Percentiles rank a stretch among this genome's conserved stretches.
phyloP scores from a whole-genome alignment of 164 flowering plant species.

The Annona squamosa region DNA sequence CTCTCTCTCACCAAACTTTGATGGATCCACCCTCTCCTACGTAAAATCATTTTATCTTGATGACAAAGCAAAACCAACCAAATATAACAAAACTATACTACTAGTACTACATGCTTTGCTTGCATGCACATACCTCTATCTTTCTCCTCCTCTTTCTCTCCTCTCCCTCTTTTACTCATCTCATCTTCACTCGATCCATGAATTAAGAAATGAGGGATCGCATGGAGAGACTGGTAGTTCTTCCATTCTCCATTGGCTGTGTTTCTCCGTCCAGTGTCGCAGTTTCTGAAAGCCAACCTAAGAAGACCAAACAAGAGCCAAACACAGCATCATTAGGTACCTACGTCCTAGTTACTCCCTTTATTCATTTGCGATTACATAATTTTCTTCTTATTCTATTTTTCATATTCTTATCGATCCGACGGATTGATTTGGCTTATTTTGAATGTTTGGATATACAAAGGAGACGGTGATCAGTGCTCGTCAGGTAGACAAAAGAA shows the following conservation, averaged over 20 bases:
- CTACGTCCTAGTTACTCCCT: slow-evolving; percentile 10
- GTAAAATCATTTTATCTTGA: slow-evolving; percentile 39
- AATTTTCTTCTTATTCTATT: background rate
- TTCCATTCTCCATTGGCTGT: slow-evolving; percentile 60
- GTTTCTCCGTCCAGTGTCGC: slow-evolving; percentile 43
- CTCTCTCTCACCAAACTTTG: slow-evolving; percentile 35
- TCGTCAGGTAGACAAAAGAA: slow-evolving; percentile 40
- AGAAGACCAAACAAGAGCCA: slow-evolving; percentile 26
- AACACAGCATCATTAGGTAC: slow-evolving; percentile 18
- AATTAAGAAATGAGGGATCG: slow-evolving; percentile 36
- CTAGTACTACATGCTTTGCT: slow-evolving; percentile 5
- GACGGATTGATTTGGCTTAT: no score
- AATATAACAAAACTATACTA: slow-evolving; percentile 25
- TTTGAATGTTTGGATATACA: background rate
- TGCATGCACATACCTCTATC: slow-evolving; percentile 9
- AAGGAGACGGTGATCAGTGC: slow-evolving; percentile 37
- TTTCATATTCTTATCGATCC: background rate
- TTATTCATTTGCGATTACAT: background rate
- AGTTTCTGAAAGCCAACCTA: slow-evolving; percentile 19
- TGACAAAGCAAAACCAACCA: slow-evolving; percentile 28
- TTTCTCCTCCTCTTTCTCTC: slow-evolving; percentile 7
- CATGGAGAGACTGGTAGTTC: slow-evolving; percentile 62
- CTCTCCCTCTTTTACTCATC: slow-evolving; percentile 3
- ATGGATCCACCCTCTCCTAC: slow-evolving; percentile 13
- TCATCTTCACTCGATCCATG: background rate